Evolutionary conservation across 306 rosid genomes (phyloP), one percentile per base, ranked within the genome.

Genomic region (Cucurbita argyrosperma): DNA sequence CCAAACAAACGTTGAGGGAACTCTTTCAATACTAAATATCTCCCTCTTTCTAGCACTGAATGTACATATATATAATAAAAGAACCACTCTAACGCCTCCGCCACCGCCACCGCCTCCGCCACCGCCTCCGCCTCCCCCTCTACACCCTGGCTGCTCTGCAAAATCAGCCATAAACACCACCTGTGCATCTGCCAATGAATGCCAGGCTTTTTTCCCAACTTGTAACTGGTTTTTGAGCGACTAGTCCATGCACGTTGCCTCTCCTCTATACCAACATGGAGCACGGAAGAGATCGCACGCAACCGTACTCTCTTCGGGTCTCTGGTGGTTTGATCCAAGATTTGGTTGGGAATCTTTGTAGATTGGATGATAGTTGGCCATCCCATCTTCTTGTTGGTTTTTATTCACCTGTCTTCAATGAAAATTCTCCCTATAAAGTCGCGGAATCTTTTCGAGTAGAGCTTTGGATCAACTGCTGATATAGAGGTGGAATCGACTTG

Each of bases 391-490:
- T 18, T 21, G 4, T 54, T 4, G 10, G 51, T 47, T 30, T 30
- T 30, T 30, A 30, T 45, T 82, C 88, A 91, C 85, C 96, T 67
- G 82, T 95, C 99, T 79, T 88, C 96, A 0, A 84, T 69, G 80
- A 95, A 95, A 68, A 87, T 88, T 83, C 97, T 85, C 43, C 93
- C 88, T 12, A 95, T 83, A 72, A 95, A 95, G 77, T 95, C 97
- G 37, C 96, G 90, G 68, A 95, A 95, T 82, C 99, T 87, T 80
- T 76, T 95, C 0, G 99, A 91, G 82, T 95, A 95, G 7, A 87
- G 96, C 87, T 91, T 95, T 49, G 99, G 99, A 84, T 95, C 97
- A 43, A 95, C 99, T 1, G 99, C 99, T 54, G 99, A 95, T 77
- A 95, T 95, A 40, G 93, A 89, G 42, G 83, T 74, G n/a, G 99